Conservation (phyloP, 2,329 filamentous ascomycete species). For the Pseudopithomyces chartarum region DNA sequence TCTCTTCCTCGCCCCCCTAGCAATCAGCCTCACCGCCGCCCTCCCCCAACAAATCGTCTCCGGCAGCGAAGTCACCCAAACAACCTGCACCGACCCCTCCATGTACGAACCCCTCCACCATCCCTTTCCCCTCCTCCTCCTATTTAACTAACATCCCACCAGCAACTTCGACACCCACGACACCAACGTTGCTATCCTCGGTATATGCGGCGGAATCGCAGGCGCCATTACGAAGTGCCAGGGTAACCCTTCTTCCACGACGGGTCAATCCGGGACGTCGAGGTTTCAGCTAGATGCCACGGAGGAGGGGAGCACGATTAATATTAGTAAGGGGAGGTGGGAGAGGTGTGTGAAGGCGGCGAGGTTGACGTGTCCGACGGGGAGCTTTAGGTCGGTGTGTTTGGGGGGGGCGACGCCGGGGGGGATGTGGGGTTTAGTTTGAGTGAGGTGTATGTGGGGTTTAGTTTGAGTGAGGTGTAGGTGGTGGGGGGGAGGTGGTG, state of each 20-base stretch:
- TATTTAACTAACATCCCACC: neutral
- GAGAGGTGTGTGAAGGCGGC: slow-evolving; percentile 61
- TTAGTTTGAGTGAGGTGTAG: neutral
- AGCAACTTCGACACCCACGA: slow-evolving; percentile 24
- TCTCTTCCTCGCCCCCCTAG: slow-evolving; percentile 10
- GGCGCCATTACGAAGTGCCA: slow-evolving; percentile 54
- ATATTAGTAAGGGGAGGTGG: slow-evolving; percentile 59
- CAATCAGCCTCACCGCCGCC: slow-evolving; percentile 2
- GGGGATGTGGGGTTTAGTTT: slow-evolving; percentile 50
- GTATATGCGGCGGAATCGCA: slow-evolving; percentile 57
- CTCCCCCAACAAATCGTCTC: slow-evolving; percentile 22
- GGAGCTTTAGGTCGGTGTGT: slow-evolving; percentile 55
- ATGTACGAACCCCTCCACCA: slow-evolving; percentile 34
- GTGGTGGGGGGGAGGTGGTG: neutral
- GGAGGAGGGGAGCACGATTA: slow-evolving; percentile 54
- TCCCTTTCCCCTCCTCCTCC: neutral
- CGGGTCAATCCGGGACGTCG: slow-evolving; percentile 54
- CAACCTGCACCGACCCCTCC: slow-evolving; percentile 38
- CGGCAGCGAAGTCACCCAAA: slow-evolving; percentile 35
- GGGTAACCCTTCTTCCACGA: slow-evolving; percentile 51
- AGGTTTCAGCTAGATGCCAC: slow-evolving; percentile 54
- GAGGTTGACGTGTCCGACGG: slow-evolving; percentile 56
- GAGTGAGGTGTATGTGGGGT: neutral
- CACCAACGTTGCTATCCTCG: slow-evolving; percentile 51
- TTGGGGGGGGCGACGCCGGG: slow-evolving; percentile 52